phyloP scores from a whole-genome alignment of 2,329 filamentous ascomycete genomes.

The Arachnomyces sp. region DNA sequence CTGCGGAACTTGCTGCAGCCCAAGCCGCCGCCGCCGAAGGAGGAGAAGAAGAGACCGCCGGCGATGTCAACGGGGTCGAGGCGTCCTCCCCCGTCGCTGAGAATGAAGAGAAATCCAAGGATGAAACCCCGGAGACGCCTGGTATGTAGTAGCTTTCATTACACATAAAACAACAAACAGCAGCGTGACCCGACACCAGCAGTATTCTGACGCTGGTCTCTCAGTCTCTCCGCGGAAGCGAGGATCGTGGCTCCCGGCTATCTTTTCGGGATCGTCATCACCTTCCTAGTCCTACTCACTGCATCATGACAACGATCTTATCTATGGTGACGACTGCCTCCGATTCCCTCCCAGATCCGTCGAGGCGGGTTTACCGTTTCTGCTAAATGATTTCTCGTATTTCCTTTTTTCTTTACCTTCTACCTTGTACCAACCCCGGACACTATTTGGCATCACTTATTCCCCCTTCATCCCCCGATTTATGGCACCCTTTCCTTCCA shows the following conservation, averaged over 20 bases:
- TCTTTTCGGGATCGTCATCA: constrained; percentile 6
- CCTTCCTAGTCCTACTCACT: not conserved
- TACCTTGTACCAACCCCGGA: no score
- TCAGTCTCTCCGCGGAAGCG: constrained; percentile 12
- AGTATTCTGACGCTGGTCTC: constrained; percentile 1
- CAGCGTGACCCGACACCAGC: not conserved
- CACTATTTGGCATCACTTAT: no score
- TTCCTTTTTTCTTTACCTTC: no score
- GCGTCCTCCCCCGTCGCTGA: not conserved
- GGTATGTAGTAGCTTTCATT: constrained; percentile 2
- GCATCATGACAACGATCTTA: not conserved
- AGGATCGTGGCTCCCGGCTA: constrained; percentile 16
- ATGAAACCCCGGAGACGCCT: not conserved
- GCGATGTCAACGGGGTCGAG: constrained; percentile 1
- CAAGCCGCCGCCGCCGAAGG: not conserved
- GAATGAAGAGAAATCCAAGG: not conserved
- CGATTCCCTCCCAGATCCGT: no score
- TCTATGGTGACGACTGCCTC: no score
- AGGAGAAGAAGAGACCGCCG: not conserved
- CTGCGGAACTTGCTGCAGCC: not conserved
- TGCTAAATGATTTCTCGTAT: no score
- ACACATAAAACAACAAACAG: constrained; percentile 2
- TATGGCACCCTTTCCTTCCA: no score
- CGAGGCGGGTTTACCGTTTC: no score
- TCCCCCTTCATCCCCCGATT: no score